Percentiles rank a stretch among this genome's conserved stretches.
These are phyloP conservation scores for Onygenales sp. DNA, from an alignment of 2,329 filamentous ascomycete species.

Conservation along the genomic window DNA sequence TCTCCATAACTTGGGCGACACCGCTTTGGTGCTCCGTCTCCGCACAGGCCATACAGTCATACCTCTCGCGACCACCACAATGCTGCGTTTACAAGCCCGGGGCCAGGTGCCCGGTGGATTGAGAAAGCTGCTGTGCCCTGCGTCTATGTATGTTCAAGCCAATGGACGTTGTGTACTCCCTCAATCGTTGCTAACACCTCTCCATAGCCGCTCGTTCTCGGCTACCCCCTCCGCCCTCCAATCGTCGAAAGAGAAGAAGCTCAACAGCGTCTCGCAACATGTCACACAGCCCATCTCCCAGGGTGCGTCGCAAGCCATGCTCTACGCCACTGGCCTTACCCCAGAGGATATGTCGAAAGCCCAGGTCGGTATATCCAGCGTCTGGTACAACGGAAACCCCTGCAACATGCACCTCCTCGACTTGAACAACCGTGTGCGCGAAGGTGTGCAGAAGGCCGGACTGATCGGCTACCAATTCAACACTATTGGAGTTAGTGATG, in stretches of 20 bases:
- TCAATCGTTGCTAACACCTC: neutral
- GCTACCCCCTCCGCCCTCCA: constrained; percentile 5
- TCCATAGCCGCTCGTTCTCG: neutral
- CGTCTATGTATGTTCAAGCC: constrained; percentile 4
- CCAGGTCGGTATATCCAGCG: constrained; percentile 93
- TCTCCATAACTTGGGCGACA: too few species aligned
- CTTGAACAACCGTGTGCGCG: constrained; percentile 68
- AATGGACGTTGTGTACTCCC: neutral
- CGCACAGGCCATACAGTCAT: neutral
- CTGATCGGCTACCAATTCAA: constrained; percentile 96
- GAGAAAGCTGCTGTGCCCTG: constrained; percentile 3
- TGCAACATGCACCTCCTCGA: constrained; percentile 99
- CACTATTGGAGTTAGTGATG: constrained; percentile 95
- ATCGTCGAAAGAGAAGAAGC: constrained; percentile 19
- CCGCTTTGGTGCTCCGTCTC: neutral
- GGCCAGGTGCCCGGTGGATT: constrained; percentile 5
- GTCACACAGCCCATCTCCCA: constrained; percentile 98
- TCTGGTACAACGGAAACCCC: constrained; percentile 96
- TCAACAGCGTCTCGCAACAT: constrained; percentile 74
- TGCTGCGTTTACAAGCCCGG: constrained; percentile 9
- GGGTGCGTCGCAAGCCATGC: constrained; percentile 96
- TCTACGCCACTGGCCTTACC: constrained; percentile 84
- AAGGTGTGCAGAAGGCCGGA: constrained; percentile 64
- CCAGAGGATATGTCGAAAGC: constrained; percentile 90
- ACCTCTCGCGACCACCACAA: neutral